Percentiles rank a stretch among this genome's conserved stretches.
Conservation (phyloP, 2,329 filamentous ascomycete species). For the Amauroascus verrucosus region DNA sequence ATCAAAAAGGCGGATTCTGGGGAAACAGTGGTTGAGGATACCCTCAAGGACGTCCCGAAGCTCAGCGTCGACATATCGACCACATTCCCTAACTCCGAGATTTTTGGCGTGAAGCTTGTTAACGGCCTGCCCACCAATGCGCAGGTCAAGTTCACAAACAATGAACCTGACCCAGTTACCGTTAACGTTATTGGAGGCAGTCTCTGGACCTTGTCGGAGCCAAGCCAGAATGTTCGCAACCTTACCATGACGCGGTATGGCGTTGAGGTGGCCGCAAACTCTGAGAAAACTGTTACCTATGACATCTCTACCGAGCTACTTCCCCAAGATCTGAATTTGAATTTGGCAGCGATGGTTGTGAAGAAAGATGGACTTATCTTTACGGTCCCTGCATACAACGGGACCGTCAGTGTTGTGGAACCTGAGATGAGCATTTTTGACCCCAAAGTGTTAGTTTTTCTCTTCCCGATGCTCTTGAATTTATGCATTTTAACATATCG, state of each 20-base stretch:
- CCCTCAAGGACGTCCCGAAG: constrained; percentile 45
- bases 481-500: constrained; percentile 4
- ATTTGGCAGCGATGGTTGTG: constrained; percentile 63
- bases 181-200: constrained; percentile 68
- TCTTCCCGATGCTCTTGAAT: not conserved
- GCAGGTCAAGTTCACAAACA: constrained; percentile 71
- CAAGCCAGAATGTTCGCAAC: constrained; percentile 65
- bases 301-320: constrained; percentile 84
- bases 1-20: constrained; percentile 40
- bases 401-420: constrained; percentile 77
- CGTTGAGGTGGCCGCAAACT: constrained; percentile 62
- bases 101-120: constrained; percentile 91
- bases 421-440: constrained; percentile 85
- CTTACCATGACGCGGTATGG: constrained; percentile 67
- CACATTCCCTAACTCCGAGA: constrained; percentile 57
- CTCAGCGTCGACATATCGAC: constrained; percentile 47
- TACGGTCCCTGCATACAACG: constrained; percentile 70
- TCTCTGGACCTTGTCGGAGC: constrained; percentile 51
- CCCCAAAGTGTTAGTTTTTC: constrained; percentile 73
- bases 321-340: constrained; percentile 75
- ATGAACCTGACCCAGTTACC: constrained; percentile 64
- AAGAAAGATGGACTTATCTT: constrained; percentile 58
- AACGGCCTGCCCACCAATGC: constrained; percentile 82
- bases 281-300: constrained; percentile 68
- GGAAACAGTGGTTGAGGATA: constrained; percentile 55